phyloP scores from a whole-genome alignment of 768 basidiomycete species.

The Auricularia auricula-judae region DNA sequence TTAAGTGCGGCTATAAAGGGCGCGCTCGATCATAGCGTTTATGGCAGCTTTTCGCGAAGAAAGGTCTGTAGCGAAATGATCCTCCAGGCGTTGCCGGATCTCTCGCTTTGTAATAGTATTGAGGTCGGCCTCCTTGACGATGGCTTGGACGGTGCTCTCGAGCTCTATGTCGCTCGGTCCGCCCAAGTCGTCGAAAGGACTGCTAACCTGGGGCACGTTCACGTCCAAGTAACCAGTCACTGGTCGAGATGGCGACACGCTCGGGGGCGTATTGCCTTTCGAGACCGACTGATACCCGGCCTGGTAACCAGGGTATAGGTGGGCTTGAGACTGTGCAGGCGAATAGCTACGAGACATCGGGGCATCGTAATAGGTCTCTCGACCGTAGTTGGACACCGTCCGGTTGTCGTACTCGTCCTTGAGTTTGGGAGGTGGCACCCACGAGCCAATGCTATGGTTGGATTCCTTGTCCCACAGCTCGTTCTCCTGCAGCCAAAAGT shows the following conservation, averaged over 20 bases:
- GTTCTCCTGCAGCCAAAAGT: constrained; percentile 50
- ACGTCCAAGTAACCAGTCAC: constrained; percentile 70
- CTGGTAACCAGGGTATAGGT: constrained; percentile 59
- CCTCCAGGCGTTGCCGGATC: constrained; percentile 75
- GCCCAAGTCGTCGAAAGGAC: constrained; percentile 43
- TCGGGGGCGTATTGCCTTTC: constrained; percentile 16
- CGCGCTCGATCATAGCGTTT: constrained; percentile 67
- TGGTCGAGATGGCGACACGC: constrained; percentile 47
- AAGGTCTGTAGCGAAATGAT: constrained; percentile 69
- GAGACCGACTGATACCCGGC: constrained; percentile 61
- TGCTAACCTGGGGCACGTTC: constrained; percentile 42
- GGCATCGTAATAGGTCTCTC: constrained; percentile 72
- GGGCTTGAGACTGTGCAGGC: constrained; percentile 61
- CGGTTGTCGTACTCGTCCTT: constrained; percentile 70
- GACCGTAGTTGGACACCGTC: constrained; percentile 74
- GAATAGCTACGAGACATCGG: constrained; percentile 52
- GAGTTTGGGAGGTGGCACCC: constrained; percentile 68
- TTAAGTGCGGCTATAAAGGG: constrained; percentile 30
- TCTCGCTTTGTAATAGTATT: constrained; percentile 88
- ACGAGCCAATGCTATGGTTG: constrained; percentile 89
- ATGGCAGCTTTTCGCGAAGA: constrained; percentile 59
- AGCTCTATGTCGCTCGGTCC: constrained; percentile 57
- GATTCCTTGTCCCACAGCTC: constrained; percentile 97
- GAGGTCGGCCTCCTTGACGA: constrained; percentile 71
- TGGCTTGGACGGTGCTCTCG: constrained; percentile 60